phyloP scores from a whole-genome alignment of 192 early-diverging fungal genomes.

The Podila horticola region DNA sequence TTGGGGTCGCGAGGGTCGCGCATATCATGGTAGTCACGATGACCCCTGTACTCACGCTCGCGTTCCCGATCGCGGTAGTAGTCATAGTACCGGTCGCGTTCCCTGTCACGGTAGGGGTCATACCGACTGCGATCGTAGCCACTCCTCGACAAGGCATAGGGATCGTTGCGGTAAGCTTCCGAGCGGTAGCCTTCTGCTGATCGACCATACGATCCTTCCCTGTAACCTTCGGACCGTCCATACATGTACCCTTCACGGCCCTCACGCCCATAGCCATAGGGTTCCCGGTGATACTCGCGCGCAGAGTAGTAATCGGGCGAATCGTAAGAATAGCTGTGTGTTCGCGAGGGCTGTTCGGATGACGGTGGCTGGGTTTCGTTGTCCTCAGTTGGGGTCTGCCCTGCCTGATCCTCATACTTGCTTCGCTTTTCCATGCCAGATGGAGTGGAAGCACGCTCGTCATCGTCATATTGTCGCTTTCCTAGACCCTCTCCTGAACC shows the following conservation, averaged over 20 bases:
- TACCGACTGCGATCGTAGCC: constrained; percentile 44
- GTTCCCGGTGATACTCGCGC: constrained; percentile 26
- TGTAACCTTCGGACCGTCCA: constrained; percentile 26
- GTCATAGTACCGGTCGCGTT: constrained; percentile 42
- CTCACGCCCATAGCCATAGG: constrained; percentile 30
- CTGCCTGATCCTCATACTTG: constrained; percentile 19
- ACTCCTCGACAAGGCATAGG: constrained; percentile 31
- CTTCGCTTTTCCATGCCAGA: constrained; percentile 48
- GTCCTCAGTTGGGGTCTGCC: constrained; percentile 18
- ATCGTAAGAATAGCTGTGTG: constrained; percentile 22
- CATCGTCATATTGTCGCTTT: constrained; percentile 47
- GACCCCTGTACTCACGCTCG: constrained; percentile 32
- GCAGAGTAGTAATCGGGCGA: constrained; percentile 26
- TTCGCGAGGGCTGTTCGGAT: constrained; percentile 15
- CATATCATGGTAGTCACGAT: constrained; percentile 34
- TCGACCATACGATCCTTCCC: constrained; percentile 38
- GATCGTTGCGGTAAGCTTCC: constrained; percentile 33
- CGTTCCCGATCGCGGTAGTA: constrained; percentile 45
- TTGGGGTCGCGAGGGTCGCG: constrained; percentile 29
- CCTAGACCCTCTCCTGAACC: constrained; percentile 43
- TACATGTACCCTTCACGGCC: constrained; percentile 12
- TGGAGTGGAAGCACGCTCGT: constrained; percentile 47
- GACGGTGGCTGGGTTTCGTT: constrained; percentile 1
- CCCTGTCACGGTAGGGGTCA: constrained; percentile 45
- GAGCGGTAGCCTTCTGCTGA: constrained; percentile 19